Percentiles rank a stretch among this genome's conserved stretches.
phyloP scores from a whole-genome alignment of 257 asterid genomes.

The Fraxinus cuspidata region DNA sequence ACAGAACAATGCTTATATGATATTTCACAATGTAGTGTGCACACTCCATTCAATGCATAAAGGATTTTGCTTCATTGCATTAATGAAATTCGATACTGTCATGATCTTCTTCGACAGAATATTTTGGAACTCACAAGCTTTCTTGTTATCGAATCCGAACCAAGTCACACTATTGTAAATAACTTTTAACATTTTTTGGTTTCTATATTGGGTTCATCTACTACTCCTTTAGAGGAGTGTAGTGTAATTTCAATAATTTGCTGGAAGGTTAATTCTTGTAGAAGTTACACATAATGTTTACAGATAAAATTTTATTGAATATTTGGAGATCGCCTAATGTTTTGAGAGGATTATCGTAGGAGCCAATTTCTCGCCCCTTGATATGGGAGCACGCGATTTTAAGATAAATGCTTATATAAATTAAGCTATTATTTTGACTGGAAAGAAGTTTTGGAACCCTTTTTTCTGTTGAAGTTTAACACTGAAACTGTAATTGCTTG shows the following conservation, averaged over 20 bases:
- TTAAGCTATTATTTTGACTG: background rate
- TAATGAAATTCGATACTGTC: background rate
- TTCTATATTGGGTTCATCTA: no score
- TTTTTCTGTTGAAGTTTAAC: background rate
- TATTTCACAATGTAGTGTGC: background rate
- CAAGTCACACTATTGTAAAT: no score
- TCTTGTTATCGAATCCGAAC: background rate
- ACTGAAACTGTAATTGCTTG: constrained; percentile 20
- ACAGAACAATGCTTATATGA: background rate
- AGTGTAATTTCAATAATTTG: no score
- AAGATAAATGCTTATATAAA: background rate
- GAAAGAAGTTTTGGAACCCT: background rate
- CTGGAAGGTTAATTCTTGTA: no score
- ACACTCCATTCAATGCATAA: background rate
- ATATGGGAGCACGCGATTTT: background rate
- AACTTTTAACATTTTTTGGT: no score
- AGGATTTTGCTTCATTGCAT: background rate
- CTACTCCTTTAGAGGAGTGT: no score
- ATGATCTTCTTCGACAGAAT: background rate
- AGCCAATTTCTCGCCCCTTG: background rate
- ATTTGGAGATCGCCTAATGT: no score
- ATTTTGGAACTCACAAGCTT: background rate
- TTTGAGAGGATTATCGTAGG: background rate
- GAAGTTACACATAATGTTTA: no score
- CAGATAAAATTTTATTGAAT: no score